These are phyloP conservation scores for Asterophora parasitica DNA, from an alignment of 768 basidiomycete genomes.

Conservation along the genomic window DNA sequence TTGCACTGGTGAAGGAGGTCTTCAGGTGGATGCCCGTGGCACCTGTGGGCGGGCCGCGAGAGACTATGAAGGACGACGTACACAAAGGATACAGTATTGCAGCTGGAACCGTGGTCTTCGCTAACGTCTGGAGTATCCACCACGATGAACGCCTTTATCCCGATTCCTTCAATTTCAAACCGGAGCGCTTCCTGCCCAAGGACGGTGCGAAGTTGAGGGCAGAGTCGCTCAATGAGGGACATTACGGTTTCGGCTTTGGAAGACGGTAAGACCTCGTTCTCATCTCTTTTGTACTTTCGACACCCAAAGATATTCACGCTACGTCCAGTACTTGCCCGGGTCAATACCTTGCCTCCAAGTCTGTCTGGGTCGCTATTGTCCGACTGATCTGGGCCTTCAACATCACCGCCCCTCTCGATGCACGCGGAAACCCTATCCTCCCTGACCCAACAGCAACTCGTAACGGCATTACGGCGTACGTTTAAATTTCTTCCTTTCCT, in stretches of 20 bases:
- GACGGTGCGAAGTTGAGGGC: background rate
- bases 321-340: constrained; percentile 5
- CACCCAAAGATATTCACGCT: no score
- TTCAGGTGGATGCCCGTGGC: constrained; percentile 15
- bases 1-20: constrained; percentile 9
- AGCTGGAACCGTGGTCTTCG: constrained; percentile 2
- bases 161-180: constrained; percentile 2
- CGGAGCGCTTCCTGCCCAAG: background rate
- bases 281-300: no score
- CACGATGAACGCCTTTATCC: constrained; percentile 1
- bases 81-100: constrained; percentile 14
- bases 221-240: background rate
- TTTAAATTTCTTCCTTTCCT: no score
- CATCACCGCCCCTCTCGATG: constrained; percentile 1
- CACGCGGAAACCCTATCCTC: constrained; percentile 1
- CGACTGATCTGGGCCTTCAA: constrained; percentile 9
- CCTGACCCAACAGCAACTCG: background rate
- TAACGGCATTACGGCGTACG: no score
- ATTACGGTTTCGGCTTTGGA: background rate
- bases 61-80: constrained; percentile 11
- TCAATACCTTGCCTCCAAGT: constrained; percentile 1
- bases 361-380: constrained; percentile 7
- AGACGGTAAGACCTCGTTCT: background rate
- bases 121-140: constrained; percentile 2
- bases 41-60: background rate